Evolutionary conservation across 2,329 filamentous ascomycete species (phyloP), one percentile per base, ranked within the genome.

Genomic region (Sporothrix inflata): DNA sequence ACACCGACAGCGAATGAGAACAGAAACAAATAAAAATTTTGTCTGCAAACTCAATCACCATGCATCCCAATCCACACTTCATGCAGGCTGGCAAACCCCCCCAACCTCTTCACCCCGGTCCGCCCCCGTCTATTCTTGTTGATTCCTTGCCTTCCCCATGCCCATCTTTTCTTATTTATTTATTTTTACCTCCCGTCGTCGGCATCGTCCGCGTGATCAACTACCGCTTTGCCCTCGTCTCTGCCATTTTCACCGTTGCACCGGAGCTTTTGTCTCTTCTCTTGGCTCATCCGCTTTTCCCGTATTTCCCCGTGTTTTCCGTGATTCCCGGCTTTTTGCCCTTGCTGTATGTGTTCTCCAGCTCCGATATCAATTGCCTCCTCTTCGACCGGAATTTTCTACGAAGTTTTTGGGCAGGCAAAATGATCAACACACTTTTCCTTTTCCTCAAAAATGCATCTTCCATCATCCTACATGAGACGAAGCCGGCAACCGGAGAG

Each of bases 31-130:
- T 8, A 3, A 14, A 9, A n/a, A 2, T 19, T 30, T 49, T 34
- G n/a, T 19, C 63, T 47, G 42, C 24, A 49, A 34, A 34, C 63
- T 47, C 63, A n/a, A 47, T 66, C 63, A 66, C 42, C 42, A 66
- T 47, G 63, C 63, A 66, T 66, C 27, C n/a, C 42, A 49, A n/a
- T 21, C 42, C 63, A 24, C 14, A 30, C 21, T n/a, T 66, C 49
- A 27, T 65, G 60, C 60, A 45, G 38, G n/a, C 24, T n/a, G n/a
- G n/a, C n/a, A n/a, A n/a, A n/a, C 38, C 16, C 38, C 38, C 57
- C 60, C n/a, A 45, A 27, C 12, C 5, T 45, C 21, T 45, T 14
- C 21, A 1, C 21, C 60, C 60, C 12, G 16, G 34, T 42, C 21
- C 14, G 21, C 6, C 21, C 16, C n/a, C 38, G 19, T 42, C 34